A percentile compares a stretch with the other conserved stretches of the same genome.
phyloP scores from a whole-genome alignment of 768 basidiomycete species.

The Hydnum rufescens region DNA sequence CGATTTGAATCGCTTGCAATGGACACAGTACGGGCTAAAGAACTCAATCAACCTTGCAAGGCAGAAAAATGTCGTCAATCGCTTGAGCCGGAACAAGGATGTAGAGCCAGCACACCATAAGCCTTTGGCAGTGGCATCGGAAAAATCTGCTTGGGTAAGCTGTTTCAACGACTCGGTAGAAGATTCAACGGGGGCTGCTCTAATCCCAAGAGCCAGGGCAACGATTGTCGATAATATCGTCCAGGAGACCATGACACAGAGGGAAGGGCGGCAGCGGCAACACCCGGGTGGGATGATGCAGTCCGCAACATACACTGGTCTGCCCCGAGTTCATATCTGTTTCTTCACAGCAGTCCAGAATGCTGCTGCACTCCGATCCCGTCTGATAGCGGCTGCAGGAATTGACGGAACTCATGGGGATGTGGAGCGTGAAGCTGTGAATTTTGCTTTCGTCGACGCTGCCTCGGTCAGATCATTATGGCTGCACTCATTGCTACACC shows the following conservation, averaged over 20 bases:
- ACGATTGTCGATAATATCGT: background rate
- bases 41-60: constrained; percentile 52
- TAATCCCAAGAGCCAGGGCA: background rate
- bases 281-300: too few relatives aligned
- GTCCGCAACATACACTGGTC: background rate
- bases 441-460: constrained; percentile 84
- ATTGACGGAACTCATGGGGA: constrained; percentile 41
- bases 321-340: constrained; percentile 29
- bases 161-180: constrained; percentile 10
- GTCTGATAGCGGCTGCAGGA: constrained; percentile 53
- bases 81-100: background rate
- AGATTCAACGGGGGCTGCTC: constrained; percentile 6
- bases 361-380: constrained; percentile 33
- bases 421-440: constrained; percentile 50
- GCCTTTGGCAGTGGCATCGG: constrained; percentile 13
- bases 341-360: constrained; percentile 53
- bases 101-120: constrained; percentile 16
- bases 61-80: background rate
- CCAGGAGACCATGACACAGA: background rate
- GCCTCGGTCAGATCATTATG: constrained; percentile 36
- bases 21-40: constrained; percentile 69
- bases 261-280: background rate
- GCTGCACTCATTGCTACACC: background rate
- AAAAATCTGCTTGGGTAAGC: constrained; percentile 19
- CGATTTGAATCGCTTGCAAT: constrained; percentile 62